Percentiles rank a stretch among this genome's conserved stretches.
Evolutionary conservation across 768 basidiomycete species (phyloP).

Genomic region (Kwoniella europaea): DNA sequence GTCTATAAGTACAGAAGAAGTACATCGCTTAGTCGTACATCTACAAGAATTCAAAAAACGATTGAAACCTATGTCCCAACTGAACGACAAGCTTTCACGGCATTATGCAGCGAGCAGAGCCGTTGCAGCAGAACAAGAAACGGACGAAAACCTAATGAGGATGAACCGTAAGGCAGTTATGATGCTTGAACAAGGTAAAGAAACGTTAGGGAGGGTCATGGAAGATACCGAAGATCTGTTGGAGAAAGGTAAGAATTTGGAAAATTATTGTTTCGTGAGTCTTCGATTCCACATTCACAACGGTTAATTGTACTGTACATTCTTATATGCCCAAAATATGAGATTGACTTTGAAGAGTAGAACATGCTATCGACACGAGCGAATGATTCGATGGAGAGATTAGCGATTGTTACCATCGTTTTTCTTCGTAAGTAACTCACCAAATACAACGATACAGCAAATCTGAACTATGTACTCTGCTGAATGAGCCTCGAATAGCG

Average conservation of each 20-base stretch:
- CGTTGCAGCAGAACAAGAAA: too few relatives aligned
- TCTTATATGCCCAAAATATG: too few relatives aligned
- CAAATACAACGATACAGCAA: neutral
- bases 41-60: slow-evolving; percentile 8
- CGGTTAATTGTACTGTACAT: too few relatives aligned
- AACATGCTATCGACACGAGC: slow-evolving; percentile 8
- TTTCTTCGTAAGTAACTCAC: slow-evolving; percentile 2
- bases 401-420: slow-evolving; percentile 8
- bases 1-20: neutral
- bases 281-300: neutral
- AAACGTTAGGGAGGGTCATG: neutral
- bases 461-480: too few relatives aligned
- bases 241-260: neutral
- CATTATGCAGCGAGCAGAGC: too few relatives aligned
- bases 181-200: neutral
- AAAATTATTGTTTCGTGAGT: slow-evolving; percentile 5
- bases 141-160: too few relatives aligned
- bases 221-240: slow-evolving; percentile 3
- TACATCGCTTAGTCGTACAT: neutral
- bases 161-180: neutral
- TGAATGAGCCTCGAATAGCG: neutral
- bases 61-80: neutral
- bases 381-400: slow-evolving; percentile 11
- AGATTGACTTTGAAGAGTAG: neutral
- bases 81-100: neutral